Evolutionary conservation across 805 yeast species (phyloP), one percentile per base, ranked within the genome.

Genomic region (Blastobotrys attinorum): DNA sequence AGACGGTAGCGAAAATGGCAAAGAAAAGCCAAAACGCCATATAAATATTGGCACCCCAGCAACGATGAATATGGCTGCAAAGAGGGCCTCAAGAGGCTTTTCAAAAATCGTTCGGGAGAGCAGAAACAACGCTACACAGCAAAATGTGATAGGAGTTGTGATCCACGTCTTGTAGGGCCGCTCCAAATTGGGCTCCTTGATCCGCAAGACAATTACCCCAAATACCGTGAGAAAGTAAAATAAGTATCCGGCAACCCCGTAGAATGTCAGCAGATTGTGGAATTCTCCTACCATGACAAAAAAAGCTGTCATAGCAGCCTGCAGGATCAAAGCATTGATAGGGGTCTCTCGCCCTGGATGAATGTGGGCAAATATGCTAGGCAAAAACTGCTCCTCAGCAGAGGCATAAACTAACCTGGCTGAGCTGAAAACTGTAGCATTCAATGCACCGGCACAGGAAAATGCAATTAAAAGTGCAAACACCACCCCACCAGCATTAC

Each of bases 391-490:
- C 23, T 63, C 63, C 21, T 56, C 53, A 2, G 68, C 70, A 0
- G 67, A 58, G 2, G 66, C 52, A 37, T 66, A 63, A 2, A 63
- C 56, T 13, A 67, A 51, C 11, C 67, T 54, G 1, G 65, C 60
- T 1, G 67, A 56, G 13, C 67, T 56, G 46, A 64, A 62, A 10
- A 58, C 50, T 3, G 65, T 56, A 1, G 72, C 71, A 46, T 67
- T 67, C 15, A 68, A 48, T 4, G 71, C 66, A 2, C 71, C 71
- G 10, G 66, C 50, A 43, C 72, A 67, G 1, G 69, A 63, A 2
- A 59, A 41, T 2, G 68, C 65, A 21, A 67, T 65, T 11, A 61
- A 47, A 1, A 60, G 29, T 2, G 70, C 58, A 22, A 66, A 55
- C 3, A 59, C 41, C 10, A 58, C 44, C 3, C 60, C 59, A 8